Conservation (phyloP, 2,329 filamentous ascomycete species). For the Mycocentrospora acerina region DNA sequence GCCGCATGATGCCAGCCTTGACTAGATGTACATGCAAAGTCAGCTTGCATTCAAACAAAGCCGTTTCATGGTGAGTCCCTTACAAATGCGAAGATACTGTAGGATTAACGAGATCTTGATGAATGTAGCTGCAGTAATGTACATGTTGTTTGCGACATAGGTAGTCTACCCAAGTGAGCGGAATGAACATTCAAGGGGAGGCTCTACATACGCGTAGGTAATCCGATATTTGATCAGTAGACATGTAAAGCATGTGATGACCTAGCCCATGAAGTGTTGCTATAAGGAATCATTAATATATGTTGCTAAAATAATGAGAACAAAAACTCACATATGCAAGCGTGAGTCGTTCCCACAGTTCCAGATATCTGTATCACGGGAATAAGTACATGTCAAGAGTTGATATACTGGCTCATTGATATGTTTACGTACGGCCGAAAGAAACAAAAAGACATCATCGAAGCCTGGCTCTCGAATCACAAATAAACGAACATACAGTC, state of each 20-base stretch:
- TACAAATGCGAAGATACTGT: constrained; percentile 31
- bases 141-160: constrained; percentile 20
- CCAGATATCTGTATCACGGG: not conserved
- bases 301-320: not conserved
- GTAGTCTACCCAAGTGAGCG: constrained; percentile 7
- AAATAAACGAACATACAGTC: constrained; percentile 13
- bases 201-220: constrained; percentile 5
- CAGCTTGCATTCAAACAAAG: not conserved
- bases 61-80: not conserved
- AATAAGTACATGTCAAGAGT: not conserved
- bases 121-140: constrained; percentile 19
- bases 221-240: not conserved
- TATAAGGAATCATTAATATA: constrained; percentile 6
- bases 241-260: constrained; percentile 20
- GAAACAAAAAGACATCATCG: constrained; percentile 27
- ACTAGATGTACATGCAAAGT: constrained; percentile 1
- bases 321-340: constrained; percentile 9
- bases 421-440: constrained; percentile 14
- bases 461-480: constrained; percentile 21
- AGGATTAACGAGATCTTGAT: constrained; percentile 31
- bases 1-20: constrained; percentile 16
- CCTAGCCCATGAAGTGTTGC: constrained; percentile 25
- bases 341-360: constrained; percentile 13
- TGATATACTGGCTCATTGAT: too few species aligned
- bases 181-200: not conserved